Conservation (phyloP, 768 basidiomycete genomes). For the Psilocybe tampanensis region DNA sequence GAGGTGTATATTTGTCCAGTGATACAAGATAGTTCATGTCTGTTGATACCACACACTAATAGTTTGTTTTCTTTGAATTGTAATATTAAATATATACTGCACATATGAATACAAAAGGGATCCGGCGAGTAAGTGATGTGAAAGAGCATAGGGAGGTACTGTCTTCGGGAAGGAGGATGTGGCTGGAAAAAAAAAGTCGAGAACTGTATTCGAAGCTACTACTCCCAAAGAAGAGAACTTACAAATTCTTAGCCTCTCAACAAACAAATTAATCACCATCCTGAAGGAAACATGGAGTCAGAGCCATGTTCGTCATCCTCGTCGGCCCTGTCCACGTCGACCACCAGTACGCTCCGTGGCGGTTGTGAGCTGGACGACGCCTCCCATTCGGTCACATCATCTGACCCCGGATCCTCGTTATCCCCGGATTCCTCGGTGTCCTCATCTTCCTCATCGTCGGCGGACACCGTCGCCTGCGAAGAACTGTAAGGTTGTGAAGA, state of each 20-base stretch:
- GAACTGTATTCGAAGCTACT: no score
- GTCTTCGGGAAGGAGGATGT: no score
- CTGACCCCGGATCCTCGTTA: background rate
- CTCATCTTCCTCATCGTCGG: background rate
- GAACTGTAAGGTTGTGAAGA: background rate
- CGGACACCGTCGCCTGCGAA: background rate
- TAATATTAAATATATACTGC: background rate
- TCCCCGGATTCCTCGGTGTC: background rate
- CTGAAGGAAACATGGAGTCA: background rate
- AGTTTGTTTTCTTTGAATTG: background rate
- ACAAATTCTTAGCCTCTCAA: no score
- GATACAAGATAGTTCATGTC: constrained; percentile 39
- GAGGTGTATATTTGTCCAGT: constrained; percentile 70
- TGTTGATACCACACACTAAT: background rate
- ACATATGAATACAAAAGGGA: background rate
- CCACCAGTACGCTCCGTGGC: no score
- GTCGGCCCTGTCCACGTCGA: background rate
- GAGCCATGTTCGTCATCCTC: background rate
- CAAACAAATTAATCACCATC: no score
- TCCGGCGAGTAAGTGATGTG: no score
- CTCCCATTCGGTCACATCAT: background rate
- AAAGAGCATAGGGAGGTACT: no score
- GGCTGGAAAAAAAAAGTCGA: no score
- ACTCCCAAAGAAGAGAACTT: no score
- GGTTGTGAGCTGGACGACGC: no score